Base-by-base conservation (phyloP, 176 grass and related monocot genomes). In the Paspalum notatum region DNA sequence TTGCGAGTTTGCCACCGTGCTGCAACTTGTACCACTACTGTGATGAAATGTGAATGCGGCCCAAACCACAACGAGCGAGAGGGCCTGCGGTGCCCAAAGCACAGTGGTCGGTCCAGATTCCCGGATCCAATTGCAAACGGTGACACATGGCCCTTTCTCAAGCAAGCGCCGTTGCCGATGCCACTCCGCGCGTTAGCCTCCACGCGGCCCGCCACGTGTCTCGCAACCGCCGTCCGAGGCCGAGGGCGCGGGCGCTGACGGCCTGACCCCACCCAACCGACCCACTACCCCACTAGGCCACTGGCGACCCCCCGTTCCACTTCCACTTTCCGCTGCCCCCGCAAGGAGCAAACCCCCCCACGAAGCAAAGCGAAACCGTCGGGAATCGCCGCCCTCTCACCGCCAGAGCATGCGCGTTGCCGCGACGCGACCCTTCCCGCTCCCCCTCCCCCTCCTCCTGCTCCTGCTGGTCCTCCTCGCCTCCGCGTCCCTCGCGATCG, bases 391-490 rank as follows among this genome's bases (percentile, higher is more conserved):
- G 43, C 12, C 58, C 22, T 17, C 8, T n/a, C 58, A 8, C 18
- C 12, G 20, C 25, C 39, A 70, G 67, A 83, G 74, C 75, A 88
- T 88, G 81, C 61, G 69, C 86, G 69, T 89, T 40, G 76, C 81
- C 73, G 61, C 87, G 43, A 74, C 75, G 43, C 75, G 61, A 40
- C 25, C 49, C 62, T 12, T 7, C 69, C 74, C 66, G 18, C 76
- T 17, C 5, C 68, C 50, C 9, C 16, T 0, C 25, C 20, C 6
- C 44, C 44, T 7, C 49, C 51, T 63, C 25, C 43, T 47, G 15
- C 25, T 63, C 44, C 5, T 45, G 53, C 66, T 22, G 45, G 2
- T 13, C 11, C 45, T 89, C 70, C 51, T 81, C 76, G 82, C 14
- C 5, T 39, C 82, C 38, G 70, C 81, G 60, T 22, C 81, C 7